Evolutionary conservation across 129 eudicot genomes (phyloP).

Genomic region (Erigeron canadensis): DNA sequence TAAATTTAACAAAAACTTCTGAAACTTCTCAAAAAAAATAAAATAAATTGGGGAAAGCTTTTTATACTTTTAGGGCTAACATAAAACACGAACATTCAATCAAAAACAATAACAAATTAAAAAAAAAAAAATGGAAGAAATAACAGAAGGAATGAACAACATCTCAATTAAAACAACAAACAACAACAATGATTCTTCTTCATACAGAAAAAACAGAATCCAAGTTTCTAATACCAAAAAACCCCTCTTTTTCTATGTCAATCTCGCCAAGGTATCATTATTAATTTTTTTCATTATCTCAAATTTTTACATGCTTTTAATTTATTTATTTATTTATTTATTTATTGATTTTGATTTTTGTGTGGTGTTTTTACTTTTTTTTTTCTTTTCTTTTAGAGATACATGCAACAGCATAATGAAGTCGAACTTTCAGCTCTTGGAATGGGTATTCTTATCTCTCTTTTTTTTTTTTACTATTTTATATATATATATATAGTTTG

Average conservation of each 20-base stretch:
- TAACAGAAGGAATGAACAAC: slow-evolving; percentile 44
- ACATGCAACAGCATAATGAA: slow-evolving; percentile 82
- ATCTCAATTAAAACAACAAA: slow-evolving; percentile 25
- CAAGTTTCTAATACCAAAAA: slow-evolving; percentile 84
- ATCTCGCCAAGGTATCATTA: slow-evolving; percentile 58
- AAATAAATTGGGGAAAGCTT: too few relatives aligned
- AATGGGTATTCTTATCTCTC: slow-evolving; percentile 53
- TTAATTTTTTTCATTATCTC: background rate
- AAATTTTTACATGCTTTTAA: too few relatives aligned
- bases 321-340: background rate
- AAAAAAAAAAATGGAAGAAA: slow-evolving; percentile 45
- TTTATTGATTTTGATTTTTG: background rate
- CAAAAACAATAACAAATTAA: background rate
- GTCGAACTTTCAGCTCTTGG: slow-evolving; percentile 94
- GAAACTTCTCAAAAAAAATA: too few relatives aligned
- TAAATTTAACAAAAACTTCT: too few relatives aligned
- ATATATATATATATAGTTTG: background rate
- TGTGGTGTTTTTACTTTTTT: background rate
- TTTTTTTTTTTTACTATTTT: background rate
- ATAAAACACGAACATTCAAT: too few relatives aligned
- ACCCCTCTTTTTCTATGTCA: slow-evolving; percentile 74
- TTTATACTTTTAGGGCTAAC: too few relatives aligned
- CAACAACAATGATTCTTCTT: background rate
- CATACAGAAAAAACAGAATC: slow-evolving; percentile 55
- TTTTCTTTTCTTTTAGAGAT: slow-evolving; percentile 47